A percentile compares a stretch with the other conserved stretches of the same genome.
These are phyloP conservation scores for Ceratobasidium sp. DNA, from an alignment of 1,284 basidiomycete species.

Conservation along the genomic window DNA sequence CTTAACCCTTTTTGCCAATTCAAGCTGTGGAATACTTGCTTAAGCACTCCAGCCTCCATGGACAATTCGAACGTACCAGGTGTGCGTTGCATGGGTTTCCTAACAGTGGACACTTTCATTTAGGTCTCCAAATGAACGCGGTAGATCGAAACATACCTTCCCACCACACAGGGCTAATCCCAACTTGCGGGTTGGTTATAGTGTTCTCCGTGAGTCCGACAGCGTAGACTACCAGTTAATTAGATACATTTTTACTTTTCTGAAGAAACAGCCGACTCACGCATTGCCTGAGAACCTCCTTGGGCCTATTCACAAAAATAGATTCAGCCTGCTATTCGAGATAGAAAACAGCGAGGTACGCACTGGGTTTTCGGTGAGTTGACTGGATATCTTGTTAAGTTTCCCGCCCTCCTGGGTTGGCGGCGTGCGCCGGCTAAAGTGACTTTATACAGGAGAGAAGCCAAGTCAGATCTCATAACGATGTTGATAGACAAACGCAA, in stretches of 20 bases:
- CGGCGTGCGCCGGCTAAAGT: conserved; percentile 39
- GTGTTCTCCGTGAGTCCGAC: conserved; percentile 81
- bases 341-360: conserved; percentile 20
- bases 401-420: conserved; percentile 53
- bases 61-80: conserved; percentile 63
- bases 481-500: not conserved
- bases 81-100: conserved; percentile 88
- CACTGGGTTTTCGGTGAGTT: conserved; percentile 80
- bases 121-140: not conserved
- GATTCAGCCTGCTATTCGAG: not conserved
- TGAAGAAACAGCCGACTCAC: conserved; percentile 61
- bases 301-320: conserved; percentile 63
- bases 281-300: conserved; percentile 85
- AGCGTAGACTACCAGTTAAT: conserved; percentile 72
- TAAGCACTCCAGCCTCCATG: not conserved
- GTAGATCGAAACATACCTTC: conserved; percentile 68
- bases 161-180: conserved; percentile 89
- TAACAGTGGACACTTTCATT: conserved; percentile 51
- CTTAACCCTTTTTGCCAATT: conserved; percentile 80
- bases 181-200: conserved; percentile 87
- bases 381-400: conserved; percentile 78
- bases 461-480: not conserved
- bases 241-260: not conserved
- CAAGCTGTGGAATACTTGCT: conserved; percentile 65
- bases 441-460: conserved; percentile 5